Base-by-base conservation (phyloP, 495 filamentous ascomycete species). In the Neurospora sp. region DNA sequence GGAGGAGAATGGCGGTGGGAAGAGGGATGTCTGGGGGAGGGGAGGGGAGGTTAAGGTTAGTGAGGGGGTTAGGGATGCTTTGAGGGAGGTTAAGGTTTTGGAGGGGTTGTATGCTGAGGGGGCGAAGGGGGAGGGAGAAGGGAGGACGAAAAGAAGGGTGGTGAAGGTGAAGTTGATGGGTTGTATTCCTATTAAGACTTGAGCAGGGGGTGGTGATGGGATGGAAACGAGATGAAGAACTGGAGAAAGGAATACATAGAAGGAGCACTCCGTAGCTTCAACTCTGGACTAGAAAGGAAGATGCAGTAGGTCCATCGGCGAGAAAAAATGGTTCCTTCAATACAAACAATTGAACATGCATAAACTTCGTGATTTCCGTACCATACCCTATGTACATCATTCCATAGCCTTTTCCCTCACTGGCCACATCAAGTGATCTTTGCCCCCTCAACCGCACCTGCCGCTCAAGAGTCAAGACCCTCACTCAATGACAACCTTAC, bases 401-500 rank as follows among this genome's bases (percentile, higher is more conserved):
- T 31, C 27, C 44, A 20, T 23, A 0, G 7, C n/a, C 9, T 2
- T 11, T 49, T 1, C n/a, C n/a, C 2, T 8, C n/a, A 23, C 0
- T 20, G n/a, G 9, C n/a, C n/a, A 23, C 9, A 10, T 20, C 9
- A 0, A 23, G 3, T 46, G 18, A 46, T 2, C n/a, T 11, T 23
- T 54, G 20, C 4, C n/a, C 5, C 46, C 46, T 0, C 46, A 20
- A 49, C n/a, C 44, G n/a, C 2, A 49, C 44, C 44, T 20, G n/a
- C 18, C 44, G n/a, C 44, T 9, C 42, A 41, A 41, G 11, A 40
- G 8, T 39, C 38, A 12, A n/a, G 18, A 20, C n/a, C 3, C 46
- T 71, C 18, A 70, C 39, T 70, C 49, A 71, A 76, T 74, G 49
- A 60, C 69, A 2, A 76, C 23, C 14, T 44, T 46, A 5, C 71